These are phyloP conservation scores for Yamadazyma siamensis DNA, from an alignment of 1,139 yeast species.

Conservation along the genomic window DNA sequence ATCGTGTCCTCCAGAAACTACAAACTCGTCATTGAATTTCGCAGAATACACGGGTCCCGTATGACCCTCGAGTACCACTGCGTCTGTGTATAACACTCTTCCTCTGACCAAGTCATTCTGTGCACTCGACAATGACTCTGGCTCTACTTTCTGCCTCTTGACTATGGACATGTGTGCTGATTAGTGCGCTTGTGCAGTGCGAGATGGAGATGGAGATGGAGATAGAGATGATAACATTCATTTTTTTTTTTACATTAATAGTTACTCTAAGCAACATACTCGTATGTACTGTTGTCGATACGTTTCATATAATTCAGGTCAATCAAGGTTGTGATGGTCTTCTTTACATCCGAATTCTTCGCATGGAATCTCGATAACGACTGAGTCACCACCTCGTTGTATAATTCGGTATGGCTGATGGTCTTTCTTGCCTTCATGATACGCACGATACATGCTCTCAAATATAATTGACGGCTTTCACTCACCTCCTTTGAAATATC, in stretches of 20 bases:
- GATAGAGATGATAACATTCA: constrained; percentile 1
- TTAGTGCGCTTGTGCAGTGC: background rate
- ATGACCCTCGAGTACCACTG: constrained; percentile 39
- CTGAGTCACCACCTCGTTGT: constrained; percentile 87
- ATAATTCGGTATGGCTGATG: constrained; percentile 73
- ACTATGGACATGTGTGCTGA: constrained; percentile 19
- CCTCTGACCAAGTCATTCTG: background rate
- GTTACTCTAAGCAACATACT: constrained; percentile 49
- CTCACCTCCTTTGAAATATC: constrained; percentile 84
- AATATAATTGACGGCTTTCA: constrained; percentile 79
- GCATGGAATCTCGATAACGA: constrained; percentile 84
- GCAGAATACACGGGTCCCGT: constrained; percentile 45
- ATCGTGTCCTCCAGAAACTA: constrained; percentile 57
- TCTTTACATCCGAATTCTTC: constrained; percentile 78
- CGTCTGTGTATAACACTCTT: constrained; percentile 3
- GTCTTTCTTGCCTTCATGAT: constrained; percentile 92
- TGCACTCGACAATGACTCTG: constrained; percentile 1
- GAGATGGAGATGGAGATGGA: background rate
- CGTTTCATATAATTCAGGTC: constrained; percentile 85
- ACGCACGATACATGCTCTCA: constrained; percentile 92
- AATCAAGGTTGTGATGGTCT: constrained; percentile 79
- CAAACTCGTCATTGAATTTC: constrained; percentile 32
- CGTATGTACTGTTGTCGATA: constrained; percentile 70
- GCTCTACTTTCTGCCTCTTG: constrained; percentile 17
- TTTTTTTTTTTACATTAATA: constrained; percentile 1